Conservation (phyloP, 2,329 filamentous ascomycete species). For the Curvularia eragrostidis region DNA sequence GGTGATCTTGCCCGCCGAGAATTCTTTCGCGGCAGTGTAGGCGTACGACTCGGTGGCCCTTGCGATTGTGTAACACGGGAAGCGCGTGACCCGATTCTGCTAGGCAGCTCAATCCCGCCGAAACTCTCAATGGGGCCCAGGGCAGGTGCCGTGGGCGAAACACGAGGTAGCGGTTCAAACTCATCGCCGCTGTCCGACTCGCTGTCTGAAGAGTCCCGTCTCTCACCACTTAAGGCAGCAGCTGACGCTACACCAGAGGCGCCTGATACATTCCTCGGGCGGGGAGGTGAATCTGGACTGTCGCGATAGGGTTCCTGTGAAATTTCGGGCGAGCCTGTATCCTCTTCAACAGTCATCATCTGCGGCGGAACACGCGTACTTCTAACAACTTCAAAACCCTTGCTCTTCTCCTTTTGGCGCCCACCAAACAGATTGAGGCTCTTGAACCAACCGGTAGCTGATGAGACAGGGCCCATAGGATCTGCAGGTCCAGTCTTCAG, state of each 20-base stretch:
- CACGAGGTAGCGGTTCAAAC: conserved; percentile 49
- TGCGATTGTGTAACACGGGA: conserved; percentile 47
- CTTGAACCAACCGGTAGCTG: conserved; percentile 88
- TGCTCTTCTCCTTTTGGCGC: conserved; percentile 92
- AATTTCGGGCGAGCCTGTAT: conserved; percentile 58
- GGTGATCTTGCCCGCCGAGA: conserved; percentile 57
- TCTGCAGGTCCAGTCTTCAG: conserved; percentile 94
- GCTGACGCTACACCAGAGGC: conserved; percentile 26
- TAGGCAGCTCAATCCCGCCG: conserved; percentile 68
- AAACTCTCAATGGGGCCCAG: conserved; percentile 67
- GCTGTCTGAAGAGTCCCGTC: conserved; percentile 55
- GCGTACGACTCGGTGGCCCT: conserved; percentile 40
- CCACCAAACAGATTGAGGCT: conserved; percentile 70
- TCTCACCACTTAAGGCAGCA: conserved; percentile 22
- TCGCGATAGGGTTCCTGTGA: conserved; percentile 61
- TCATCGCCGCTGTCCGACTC: conserved; percentile 50
- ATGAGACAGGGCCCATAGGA: conserved; percentile 88
- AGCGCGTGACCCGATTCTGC: conserved; percentile 66
- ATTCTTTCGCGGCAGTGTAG: conserved; percentile 71
- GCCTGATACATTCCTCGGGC: conserved; percentile 10
- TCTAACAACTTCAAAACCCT: conserved; percentile 95
- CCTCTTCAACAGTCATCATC: conserved; percentile 69
- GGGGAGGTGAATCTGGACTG: conserved; percentile 49
- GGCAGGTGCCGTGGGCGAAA: conserved; percentile 61
- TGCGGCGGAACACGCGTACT: conserved; percentile 82